These are phyloP conservation scores for Mycena citricolor DNA, from an alignment of 1,284 basidiomycete genomes.

Conservation along the genomic window DNA sequence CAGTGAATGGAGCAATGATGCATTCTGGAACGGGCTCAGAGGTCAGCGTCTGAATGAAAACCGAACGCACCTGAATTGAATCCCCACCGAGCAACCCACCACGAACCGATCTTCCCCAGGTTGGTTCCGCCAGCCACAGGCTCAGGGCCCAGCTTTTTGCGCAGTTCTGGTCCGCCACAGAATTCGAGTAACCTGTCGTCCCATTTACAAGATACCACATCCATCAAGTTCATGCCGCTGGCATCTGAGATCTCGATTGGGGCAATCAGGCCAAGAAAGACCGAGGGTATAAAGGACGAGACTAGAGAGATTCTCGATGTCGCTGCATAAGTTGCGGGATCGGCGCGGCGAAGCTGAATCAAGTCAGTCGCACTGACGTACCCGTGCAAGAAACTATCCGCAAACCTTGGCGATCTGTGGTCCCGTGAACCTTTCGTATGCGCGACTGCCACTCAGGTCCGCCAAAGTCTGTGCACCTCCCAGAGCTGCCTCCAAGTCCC, in stretches of 20 bases:
- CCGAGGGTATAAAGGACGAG: slow-evolving; percentile 80
- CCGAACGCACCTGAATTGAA: slow-evolving; percentile 59
- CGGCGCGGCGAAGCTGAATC: slow-evolving; percentile 54
- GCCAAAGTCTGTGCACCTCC: slow-evolving; percentile 75
- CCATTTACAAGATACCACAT: slow-evolving; percentile 71
- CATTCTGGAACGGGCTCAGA: slow-evolving; percentile 63
- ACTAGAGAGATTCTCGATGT: slow-evolving; percentile 80
- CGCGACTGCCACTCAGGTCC: slow-evolving; percentile 77
- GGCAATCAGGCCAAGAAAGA: slow-evolving; percentile 68
- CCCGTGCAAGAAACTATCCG: slow-evolving; percentile 10
- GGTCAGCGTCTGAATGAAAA: slow-evolving; percentile 2
- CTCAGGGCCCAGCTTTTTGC: slow-evolving; percentile 77
- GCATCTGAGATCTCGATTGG: slow-evolving; percentile 82
- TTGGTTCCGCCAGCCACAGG: slow-evolving; percentile 69
- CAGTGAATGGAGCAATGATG: slow-evolving; percentile 82
- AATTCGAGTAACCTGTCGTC: slow-evolving; percentile 58
- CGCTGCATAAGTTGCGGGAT: slow-evolving; percentile 61
- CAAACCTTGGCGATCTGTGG: slow-evolving; percentile 78
- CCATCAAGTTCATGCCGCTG: slow-evolving; percentile 90
- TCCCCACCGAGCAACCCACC: slow-evolving; percentile 79
- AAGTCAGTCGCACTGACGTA: slow-evolving; percentile 1
- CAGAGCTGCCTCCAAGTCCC: slow-evolving; percentile 60
- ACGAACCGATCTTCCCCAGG: slow-evolving; percentile 65
- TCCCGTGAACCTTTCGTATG: slow-evolving; percentile 88
- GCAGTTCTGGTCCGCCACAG: slow-evolving; percentile 66